Base-by-base conservation (phyloP, 495 filamentous ascomycete genomes). In the Tuber borchii region DNA sequence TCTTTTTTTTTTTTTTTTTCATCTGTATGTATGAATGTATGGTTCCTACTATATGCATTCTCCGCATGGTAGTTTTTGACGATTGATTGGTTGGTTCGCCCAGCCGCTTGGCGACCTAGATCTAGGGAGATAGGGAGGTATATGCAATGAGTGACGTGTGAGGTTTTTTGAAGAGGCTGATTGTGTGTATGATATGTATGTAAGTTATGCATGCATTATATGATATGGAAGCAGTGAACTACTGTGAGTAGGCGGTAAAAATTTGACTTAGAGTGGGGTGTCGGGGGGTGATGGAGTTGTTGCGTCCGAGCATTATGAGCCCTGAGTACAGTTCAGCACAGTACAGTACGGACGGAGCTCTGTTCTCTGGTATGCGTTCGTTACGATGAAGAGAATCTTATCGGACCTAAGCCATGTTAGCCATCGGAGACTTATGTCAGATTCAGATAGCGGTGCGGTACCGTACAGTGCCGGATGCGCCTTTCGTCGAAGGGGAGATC, bases 71-170 rank as follows among this genome's bases (percentile, higher is more conserved):
- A 10, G 10, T 56, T 2, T 56, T 56, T 56, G 22, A 19, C 45
- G 45, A 26, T 26, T 26, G 48, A 12, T 56, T n/a, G 22, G 3
- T 56, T 56, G 48, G 20, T 56, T 56, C 14, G 22, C 48, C 10
- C 48, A 22, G n/a, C n/a, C 2, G 20, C 48, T 56, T 20, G 48
- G 48, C 10, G 22, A 56, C n/a, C 22, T 56, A 26, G 48, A 56
- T 56, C 48, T 56, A 26, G 9, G 48, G 48, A 56, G 48, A 7
- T 9, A 48, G 46, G 17, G 19, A 48, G 48, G 48, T 56, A 56
- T 56, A 56, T 56, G 48, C 48, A 56, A 56, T 56, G 48, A 26
- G 48, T 56, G 48, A 56, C 48, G 48, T 56, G n/a, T 26, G 48
- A 56, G 48, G 22, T 22, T 56, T 56, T 56, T 56, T 56, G 48